Base-by-base conservation (phyloP, 306 rosid genomes). In the Pterocarpus macrocarpus region DNA sequence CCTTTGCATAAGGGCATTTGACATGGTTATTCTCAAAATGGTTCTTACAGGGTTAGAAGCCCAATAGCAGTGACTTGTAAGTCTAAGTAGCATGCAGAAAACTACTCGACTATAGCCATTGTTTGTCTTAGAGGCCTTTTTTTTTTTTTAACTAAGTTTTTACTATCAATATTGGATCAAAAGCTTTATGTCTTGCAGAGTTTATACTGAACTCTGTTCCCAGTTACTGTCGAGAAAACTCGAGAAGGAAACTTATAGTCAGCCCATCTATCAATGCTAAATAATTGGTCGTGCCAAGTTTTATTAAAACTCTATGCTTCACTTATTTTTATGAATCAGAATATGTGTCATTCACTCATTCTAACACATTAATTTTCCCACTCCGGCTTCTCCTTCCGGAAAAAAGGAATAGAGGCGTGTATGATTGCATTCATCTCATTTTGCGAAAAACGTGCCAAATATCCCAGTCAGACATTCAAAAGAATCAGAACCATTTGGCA, bases 61-160 rank as follows among this genome's bases (percentile, higher is more conserved):
- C 97, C 97, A 33, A 90, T 95, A 75, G 83, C 91, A 68, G 94
- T 92, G 79, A 89, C 92, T 71, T 95, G 97, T 97, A 89, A 91
- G 78, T 69, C 76, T 22, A 79, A 74, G 68, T 65, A 81, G 57
- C 39, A 39, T 9, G 64, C 73, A 62, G 53, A 55, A 45, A 2
- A 50, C 34, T 28, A 59, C 30, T 30, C 45, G 64, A 55, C 28
- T 22, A 16, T 10, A 41, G 66, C 2, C 5, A 63, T 65, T 15
- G 38, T 66, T 80, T 65, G 38, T 59, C 43, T 75, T 59, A 14
- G 15, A 58, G 53, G 28, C 28, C 17, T 30, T 62, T 69, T 35
- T 59, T 45, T 67, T n/a, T n/a, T n/a, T n/a, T n/a, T n/a, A n/a
- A n/a, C 14, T 11, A 1, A 47, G 12, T 11, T 67, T 11, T 4